Evolutionary conservation across 768 basidiomycete species (phyloP).

Genomic region (Paxillus rubicundulus): DNA sequence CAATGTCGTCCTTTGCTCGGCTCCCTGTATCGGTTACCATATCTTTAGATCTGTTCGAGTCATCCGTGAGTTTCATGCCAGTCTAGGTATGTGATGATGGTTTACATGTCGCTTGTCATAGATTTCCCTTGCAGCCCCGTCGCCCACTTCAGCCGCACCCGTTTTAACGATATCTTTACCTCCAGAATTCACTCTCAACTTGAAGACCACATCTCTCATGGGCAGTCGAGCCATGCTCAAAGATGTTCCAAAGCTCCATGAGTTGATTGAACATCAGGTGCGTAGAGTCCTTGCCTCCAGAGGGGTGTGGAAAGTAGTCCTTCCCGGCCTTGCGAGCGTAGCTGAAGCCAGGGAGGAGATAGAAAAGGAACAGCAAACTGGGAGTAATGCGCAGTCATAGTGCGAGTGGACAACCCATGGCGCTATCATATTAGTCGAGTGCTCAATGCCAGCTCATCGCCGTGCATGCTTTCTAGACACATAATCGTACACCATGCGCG

Average conservation of each 20-base stretch:
- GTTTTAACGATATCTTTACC: constrained; percentile 71
- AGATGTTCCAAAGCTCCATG: constrained; percentile 96
- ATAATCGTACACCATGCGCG: constrained; percentile 2
- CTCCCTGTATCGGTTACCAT: constrained; percentile 81
- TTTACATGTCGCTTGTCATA: constrained; percentile 25
- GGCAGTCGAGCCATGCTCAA: constrained; percentile 97
- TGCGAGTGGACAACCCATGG: not conserved
- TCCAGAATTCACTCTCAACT: constrained; percentile 81
- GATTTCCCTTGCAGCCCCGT: constrained; percentile 65
- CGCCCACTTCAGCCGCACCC: constrained; percentile 50
- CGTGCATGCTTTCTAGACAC: constrained; percentile 6
- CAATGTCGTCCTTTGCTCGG: constrained; percentile 75
- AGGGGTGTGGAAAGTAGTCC: constrained; percentile 63
- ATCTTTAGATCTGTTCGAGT: constrained; percentile 71
- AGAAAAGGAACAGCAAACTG: constrained; percentile 27
- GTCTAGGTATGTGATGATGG: not conserved
- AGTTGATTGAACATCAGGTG: constrained; percentile 86
- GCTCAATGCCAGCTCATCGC: not conserved
- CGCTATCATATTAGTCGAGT: not conserved
- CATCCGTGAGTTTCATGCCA: constrained; percentile 45
- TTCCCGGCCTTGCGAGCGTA: constrained; percentile 58
- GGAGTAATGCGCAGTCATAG: constrained; percentile 1
- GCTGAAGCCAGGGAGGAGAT: constrained; percentile 23
- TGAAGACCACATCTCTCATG: constrained; percentile 88
- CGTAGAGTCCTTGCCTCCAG: constrained; percentile 57